Evolutionary conservation across 331 rosid genomes (phyloP).

Genomic region (Saraca asoca): DNA sequence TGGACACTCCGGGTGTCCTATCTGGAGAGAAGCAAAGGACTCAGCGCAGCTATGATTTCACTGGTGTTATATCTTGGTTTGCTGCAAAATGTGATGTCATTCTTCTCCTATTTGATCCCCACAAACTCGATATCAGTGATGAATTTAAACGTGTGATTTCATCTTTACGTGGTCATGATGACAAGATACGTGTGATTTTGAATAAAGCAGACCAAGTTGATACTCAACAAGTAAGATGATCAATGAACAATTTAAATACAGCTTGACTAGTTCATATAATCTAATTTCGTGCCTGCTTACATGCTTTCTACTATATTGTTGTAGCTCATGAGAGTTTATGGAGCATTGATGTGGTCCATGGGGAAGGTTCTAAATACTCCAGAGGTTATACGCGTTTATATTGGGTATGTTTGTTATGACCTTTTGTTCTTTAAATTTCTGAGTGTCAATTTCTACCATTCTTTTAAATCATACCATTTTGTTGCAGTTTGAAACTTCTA

Average conservation of each 20-base stretch:
- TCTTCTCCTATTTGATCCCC: conserved; percentile 94
- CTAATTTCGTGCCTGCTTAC: not conserved
- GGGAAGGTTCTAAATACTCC: conserved; percentile 91
- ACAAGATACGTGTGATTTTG: conserved; percentile 93
- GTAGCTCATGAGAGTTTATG: conserved; percentile 96
- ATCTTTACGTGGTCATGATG: conserved; percentile 82
- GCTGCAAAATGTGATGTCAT: conserved; percentile 95
- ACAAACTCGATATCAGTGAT: conserved; percentile 89
- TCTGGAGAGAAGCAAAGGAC: conserved; percentile 99
- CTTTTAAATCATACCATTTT: not conserved
- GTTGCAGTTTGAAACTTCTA: too few species aligned
- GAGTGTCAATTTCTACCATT: not conserved
- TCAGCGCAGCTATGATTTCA: conserved; percentile 87
- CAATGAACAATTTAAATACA: not conserved
- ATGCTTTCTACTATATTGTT: not conserved
- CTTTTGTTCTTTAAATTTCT: not conserved
- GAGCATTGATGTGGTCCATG: conserved; percentile 97
- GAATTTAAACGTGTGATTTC: conserved; percentile 88
- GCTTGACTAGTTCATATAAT: not conserved
- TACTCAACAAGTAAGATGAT: conserved; percentile 78
- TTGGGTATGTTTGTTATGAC: conserved; percentile 58
- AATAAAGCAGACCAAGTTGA: conserved; percentile 97
- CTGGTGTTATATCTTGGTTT: conserved; percentile 95
- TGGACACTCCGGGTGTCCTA: conserved; percentile 95
- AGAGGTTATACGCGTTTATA: conserved; percentile 85